These are phyloP conservation scores for Chrysosporium queenslandicum DNA, from an alignment of 2,329 filamentous ascomycete species.

Conservation along the genomic window DNA sequence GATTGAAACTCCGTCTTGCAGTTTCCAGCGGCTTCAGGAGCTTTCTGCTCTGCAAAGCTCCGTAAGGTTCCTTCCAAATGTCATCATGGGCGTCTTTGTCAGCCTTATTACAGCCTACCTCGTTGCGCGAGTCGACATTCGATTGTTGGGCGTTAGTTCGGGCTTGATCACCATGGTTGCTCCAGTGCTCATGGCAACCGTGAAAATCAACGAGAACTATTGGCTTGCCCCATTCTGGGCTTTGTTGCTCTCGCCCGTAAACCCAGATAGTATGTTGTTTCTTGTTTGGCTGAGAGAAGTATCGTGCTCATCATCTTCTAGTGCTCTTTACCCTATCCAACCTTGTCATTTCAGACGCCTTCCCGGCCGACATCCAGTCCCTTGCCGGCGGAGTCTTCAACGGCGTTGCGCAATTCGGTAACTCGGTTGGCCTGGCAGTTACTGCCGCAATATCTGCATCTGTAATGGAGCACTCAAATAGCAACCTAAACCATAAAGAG, in stretches of 20 bases:
- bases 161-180: constrained; percentile 15
- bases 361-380: constrained; percentile 47
- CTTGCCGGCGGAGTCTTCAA: constrained; percentile 54
- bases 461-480: constrained; percentile 8
- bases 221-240: constrained; percentile 13
- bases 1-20: constrained; percentile 17
- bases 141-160: constrained; percentile 14
- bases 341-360: constrained; percentile 46
- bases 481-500: constrained; percentile 1
- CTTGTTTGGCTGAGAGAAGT: too few species aligned
- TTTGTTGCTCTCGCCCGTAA: constrained; percentile 15
- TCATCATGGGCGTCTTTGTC: constrained; percentile 18
- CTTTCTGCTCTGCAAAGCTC: constrained; percentile 40
- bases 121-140: constrained; percentile 15
- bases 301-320: background rate
- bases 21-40: constrained; percentile 44
- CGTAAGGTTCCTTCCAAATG: constrained; percentile 39
- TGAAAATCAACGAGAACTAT: constrained; percentile 10
- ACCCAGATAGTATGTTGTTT: constrained; percentile 14
- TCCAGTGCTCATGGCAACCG: constrained; percentile 15
- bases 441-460: constrained; percentile 38
- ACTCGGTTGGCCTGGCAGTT: constrained; percentile 44
- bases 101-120: constrained; percentile 15
- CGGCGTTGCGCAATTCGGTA: constrained; percentile 48
- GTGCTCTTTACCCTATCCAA: constrained; percentile 40